phyloP scores from a whole-genome alignment of 164 flowering plant species.

The Chloranthus sessilifolius region DNA sequence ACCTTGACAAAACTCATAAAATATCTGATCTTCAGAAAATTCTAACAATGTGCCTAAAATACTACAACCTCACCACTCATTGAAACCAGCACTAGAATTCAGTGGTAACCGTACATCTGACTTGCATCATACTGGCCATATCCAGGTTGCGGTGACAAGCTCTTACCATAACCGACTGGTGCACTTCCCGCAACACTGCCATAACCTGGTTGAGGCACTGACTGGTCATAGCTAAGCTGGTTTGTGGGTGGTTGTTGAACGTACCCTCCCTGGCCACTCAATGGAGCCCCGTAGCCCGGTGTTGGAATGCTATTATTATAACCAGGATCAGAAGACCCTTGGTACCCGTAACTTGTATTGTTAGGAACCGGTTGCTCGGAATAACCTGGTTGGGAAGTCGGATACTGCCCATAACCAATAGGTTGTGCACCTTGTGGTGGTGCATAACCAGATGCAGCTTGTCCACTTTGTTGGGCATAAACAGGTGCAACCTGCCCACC shows the following conservation, averaged over 20 bases:
- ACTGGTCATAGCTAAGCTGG: slow-evolving; percentile 57
- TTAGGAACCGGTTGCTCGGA: slow-evolving; percentile 47
- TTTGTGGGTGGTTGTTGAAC: slow-evolving; percentile 49
- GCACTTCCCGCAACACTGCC: slow-evolving; percentile 15
- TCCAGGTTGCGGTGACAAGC: slow-evolving; percentile 54
- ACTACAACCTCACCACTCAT: not conserved
- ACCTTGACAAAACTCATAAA: no score
- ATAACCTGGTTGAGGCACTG: slow-evolving; percentile 22
- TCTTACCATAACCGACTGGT: slow-evolving; percentile 44
- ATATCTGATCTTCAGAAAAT: no score
- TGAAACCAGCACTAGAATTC: not conserved
- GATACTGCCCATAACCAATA: slow-evolving; percentile 43
- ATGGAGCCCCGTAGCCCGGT: slow-evolving; percentile 39
- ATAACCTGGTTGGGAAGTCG: slow-evolving; percentile 53
- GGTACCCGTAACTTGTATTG: slow-evolving; percentile 51
- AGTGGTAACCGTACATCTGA: slow-evolving; percentile 52
- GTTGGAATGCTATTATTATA: slow-evolving; percentile 10
- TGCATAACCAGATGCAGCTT: slow-evolving; percentile 42
- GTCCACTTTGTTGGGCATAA: slow-evolving; percentile 47
- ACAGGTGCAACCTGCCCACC: slow-evolving; percentile 33
- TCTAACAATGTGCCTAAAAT: no score
- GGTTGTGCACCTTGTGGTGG: slow-evolving; percentile 30
- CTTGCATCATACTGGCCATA: slow-evolving; percentile 57
- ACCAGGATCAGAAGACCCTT: slow-evolving; percentile 40
- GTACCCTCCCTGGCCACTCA: slow-evolving; percentile 40